Percentiles rank a stretch among this genome's conserved stretches.
phyloP scores from a whole-genome alignment of 306 rosid species.

The Oxytropis ochrocephala region DNA sequence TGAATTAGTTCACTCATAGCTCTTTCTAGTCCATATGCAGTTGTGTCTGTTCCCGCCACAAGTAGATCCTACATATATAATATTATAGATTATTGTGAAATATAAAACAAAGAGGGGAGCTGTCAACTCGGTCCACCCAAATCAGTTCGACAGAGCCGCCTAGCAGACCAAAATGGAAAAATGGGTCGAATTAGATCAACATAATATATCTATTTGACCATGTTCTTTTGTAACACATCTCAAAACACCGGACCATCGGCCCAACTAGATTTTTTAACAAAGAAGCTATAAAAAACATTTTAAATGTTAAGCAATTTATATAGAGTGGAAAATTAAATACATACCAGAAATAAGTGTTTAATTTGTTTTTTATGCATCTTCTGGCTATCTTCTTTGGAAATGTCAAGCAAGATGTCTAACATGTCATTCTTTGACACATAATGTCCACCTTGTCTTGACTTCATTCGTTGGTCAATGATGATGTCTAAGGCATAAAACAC shows the following conservation, averaged over 20 bases:
- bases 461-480: constrained; percentile 22
- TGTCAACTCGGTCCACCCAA: too few relatives aligned
- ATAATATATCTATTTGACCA: too few relatives aligned
- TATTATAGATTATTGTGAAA: too few relatives aligned
- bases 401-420: constrained; percentile 29
- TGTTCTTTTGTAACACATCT: too few relatives aligned
- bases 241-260: too few relatives aligned
- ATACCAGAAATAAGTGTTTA: constrained; percentile 21
- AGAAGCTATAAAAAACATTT: too few relatives aligned
- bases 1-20: constrained; percentile 40
- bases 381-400: constrained; percentile 6
- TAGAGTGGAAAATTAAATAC: not conserved
- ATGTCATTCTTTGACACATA: constrained; percentile 13
- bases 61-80: constrained; percentile 28
- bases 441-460: not conserved
- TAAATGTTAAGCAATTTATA: too few relatives aligned
- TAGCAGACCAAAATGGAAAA: too few relatives aligned
- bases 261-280: too few relatives aligned
- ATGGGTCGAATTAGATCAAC: too few relatives aligned
- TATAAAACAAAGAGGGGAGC: too few relatives aligned
- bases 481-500: not conserved
- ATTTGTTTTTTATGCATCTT: constrained; percentile 11
- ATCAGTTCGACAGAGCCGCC: too few relatives aligned
- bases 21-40: constrained; percentile 35
- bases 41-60: constrained; percentile 50